These are phyloP conservation scores for Chlorella variabilis DNA, from an alignment of 163 green algal species.

Conservation along the genomic window DNA sequence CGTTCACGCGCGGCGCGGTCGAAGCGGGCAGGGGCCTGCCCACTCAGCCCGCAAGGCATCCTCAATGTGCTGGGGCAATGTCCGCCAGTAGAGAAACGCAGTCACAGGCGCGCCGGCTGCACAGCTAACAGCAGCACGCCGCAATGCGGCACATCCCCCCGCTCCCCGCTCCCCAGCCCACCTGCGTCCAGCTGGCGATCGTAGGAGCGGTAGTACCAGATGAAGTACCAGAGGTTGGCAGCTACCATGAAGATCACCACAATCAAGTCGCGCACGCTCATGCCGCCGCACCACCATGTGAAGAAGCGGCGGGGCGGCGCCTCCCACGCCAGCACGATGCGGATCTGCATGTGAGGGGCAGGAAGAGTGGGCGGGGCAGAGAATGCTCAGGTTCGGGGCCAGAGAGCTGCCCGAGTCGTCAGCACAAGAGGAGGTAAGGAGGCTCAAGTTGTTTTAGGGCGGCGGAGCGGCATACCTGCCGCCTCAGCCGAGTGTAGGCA, in stretches of 20 bases:
- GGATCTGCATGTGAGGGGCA: slow-evolving; percentile 29
- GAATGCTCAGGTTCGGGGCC: too few species aligned
- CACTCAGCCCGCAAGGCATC: too few species aligned
- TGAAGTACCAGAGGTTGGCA: slow-evolving; percentile 40
- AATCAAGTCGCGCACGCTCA: slow-evolving; percentile 44
- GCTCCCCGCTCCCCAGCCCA: too few species aligned
- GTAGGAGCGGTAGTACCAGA: neutral
- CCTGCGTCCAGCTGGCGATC: neutral
- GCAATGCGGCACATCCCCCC: too few species aligned
- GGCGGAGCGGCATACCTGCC: too few species aligned
- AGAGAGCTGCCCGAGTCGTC: too few species aligned
- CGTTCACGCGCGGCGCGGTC: too few species aligned
- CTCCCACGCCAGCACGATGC: slow-evolving; percentile 33
- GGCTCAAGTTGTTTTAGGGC: too few species aligned
- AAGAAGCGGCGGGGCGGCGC: slow-evolving; percentile 45
- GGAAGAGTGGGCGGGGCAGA: neutral
- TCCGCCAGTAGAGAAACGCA: neutral
- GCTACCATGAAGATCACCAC: slow-evolving; percentile 24
- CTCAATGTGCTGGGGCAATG: too few species aligned
- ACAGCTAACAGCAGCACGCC: too few species aligned
- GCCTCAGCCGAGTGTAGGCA: neutral
- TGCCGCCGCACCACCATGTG: slow-evolving; percentile 46
- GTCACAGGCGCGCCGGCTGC: neutral
- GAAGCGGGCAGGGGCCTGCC: too few species aligned
- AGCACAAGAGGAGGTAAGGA: too few species aligned